Evolutionary conservation across 305 asterid species (phyloP).

Genomic region (Solanum hybrid): DNA sequence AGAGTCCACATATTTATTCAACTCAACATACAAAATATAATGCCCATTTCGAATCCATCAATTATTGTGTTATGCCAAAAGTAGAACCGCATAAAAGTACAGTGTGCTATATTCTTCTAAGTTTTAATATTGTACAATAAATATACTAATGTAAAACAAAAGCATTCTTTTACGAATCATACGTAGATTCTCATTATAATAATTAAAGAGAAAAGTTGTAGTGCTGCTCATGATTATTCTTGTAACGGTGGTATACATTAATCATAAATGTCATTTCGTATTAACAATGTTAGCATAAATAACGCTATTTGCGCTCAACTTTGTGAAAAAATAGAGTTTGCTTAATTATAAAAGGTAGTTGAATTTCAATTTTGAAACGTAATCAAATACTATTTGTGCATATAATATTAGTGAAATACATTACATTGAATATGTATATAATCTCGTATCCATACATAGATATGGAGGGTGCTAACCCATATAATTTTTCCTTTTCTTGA

Average conservation of each 20-base stretch:
- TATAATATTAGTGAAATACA: not conserved
- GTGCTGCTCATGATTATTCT: not conserved
- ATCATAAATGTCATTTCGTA: not conserved
- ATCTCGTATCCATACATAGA: not conserved
- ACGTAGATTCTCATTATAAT: not conserved
- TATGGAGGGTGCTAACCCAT: not conserved
- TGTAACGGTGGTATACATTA: not conserved
- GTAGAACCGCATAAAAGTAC: not conserved
- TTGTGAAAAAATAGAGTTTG: not conserved
- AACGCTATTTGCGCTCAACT: not conserved
- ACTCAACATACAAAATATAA: not conserved
- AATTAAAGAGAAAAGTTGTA: not conserved
- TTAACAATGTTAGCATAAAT: not conserved
- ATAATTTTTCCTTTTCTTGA: not conserved
- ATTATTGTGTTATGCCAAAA: not conserved
- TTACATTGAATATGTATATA: not conserved
- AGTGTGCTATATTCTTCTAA: not conserved
- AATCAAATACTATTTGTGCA: not conserved
- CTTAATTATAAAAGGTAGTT: not conserved
- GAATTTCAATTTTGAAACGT: not conserved
- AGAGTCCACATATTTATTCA: not conserved
- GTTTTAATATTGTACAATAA: not conserved
- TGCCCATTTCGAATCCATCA: not conserved
- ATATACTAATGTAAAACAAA: not conserved
- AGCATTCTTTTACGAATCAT: not conserved